Base-by-base conservation (phyloP, 495 filamentous ascomycete genomes). In the Astrocystis sublimbata region DNA sequence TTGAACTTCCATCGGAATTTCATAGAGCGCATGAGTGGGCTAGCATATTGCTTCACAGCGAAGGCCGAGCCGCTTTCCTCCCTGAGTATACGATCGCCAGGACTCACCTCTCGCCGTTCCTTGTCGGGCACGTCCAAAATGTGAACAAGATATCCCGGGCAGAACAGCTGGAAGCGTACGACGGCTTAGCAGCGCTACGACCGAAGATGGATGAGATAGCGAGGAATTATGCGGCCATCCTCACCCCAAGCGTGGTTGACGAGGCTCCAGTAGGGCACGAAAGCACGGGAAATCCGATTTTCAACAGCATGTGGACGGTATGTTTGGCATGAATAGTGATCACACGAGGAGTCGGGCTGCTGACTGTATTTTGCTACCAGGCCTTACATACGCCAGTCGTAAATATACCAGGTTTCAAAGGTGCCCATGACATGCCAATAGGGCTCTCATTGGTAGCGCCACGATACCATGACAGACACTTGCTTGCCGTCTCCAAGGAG, bases 391-490 rank as follows among this genome's bases (percentile, higher is more conserved):
- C 76, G 6, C 81, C 82, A 6, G 76, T 76, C 17, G 63, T 82
- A 30, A 81, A 84, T 46, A 63, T 84, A 6, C 80, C 80, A 1
- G 82, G 78, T 0, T 83, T 85, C 57, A 70, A 71, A 36, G 80
- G 81, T 1, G 73, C 68, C 41, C 75, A 79, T 49, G 77, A 75
- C 4, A 71, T 84, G 76, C 81, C 81, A 0, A 71, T 85, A 47
- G 81, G 81, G 2, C 61, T 84, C 45, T 79, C 78, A 0, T 62
- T 81, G 12, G 75, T 83, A 7, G 72, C 68, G 12, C 67, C 73
- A 6, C 66, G 81, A 55, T 84, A 79, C 65, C 65, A 62, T 30
- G 82, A 85, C 64, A 65, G 71, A 45, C 75, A 75, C 62, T 58
- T 83, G 54, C 65, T 85, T 40, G 53, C 62, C 17, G 77, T 77